A percentile compares a stretch with the other conserved stretches of the same genome.
Conservation (phyloP, 1,139 yeast species). For the Hemisphaericaspora subhashii region DNA sequence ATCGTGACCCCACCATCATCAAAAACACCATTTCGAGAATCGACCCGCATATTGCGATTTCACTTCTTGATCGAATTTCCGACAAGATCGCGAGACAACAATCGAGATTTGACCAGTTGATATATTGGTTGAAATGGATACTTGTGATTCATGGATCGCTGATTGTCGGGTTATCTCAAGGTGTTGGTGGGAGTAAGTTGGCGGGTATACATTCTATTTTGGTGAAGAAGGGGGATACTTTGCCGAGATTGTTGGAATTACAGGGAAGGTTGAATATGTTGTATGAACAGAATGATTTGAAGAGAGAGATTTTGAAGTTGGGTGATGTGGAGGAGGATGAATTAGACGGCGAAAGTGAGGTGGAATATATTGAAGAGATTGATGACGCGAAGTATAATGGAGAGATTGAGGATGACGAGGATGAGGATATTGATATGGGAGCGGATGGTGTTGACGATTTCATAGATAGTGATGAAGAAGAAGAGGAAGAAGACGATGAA, state of each 20-base stretch:
- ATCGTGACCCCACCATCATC: slow-evolving; percentile 72
- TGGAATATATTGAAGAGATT: slow-evolving; percentile 43
- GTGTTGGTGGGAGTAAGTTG: slow-evolving; percentile 62
- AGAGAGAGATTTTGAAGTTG: slow-evolving; percentile 50
- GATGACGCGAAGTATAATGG: slow-evolving; percentile 36
- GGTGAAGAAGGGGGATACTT: slow-evolving; percentile 67
- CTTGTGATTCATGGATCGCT: slow-evolving; percentile 87
- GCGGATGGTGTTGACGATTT: slow-evolving; percentile 23
- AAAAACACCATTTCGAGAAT: slow-evolving; percentile 69
- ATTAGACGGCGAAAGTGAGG: slow-evolving; percentile 21
- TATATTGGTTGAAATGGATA: slow-evolving; percentile 92
- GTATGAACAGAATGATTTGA: slow-evolving; percentile 66
- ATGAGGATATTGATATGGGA: slow-evolving; percentile 18
- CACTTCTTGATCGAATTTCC: slow-evolving; percentile 76
- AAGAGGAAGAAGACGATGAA: slow-evolving; percentile 19
- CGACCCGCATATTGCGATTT: slow-evolving; percentile 71
- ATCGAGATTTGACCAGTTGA: slow-evolving; percentile 68
- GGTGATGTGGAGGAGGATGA: slow-evolving; percentile 30
- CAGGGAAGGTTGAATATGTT: slow-evolving; percentile 80
- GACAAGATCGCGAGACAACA: slow-evolving; percentile 74
- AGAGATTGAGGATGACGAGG: slow-evolving; percentile 24
- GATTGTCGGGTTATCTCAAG: slow-evolving; percentile 65
- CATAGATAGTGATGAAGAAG: slow-evolving; percentile 21
- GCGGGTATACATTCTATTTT: slow-evolving; percentile 79
- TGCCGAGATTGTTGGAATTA: slow-evolving; percentile 77